Evolutionary conservation across 2,329 filamentous ascomycete genomes (phyloP), one percentile per base, ranked within the genome.

Genomic region (Lachnellula cervina): DNA sequence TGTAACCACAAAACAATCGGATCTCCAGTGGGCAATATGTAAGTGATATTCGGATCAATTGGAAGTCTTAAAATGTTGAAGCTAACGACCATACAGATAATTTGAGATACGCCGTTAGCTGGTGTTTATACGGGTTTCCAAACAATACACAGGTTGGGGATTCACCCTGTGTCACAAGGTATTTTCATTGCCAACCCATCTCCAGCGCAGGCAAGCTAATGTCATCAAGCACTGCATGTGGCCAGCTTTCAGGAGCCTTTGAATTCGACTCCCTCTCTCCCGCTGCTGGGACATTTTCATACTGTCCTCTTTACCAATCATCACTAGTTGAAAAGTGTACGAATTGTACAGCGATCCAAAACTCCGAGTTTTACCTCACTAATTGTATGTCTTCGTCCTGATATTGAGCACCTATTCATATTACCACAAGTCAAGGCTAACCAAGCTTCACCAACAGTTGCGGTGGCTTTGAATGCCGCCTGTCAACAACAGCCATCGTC

Each of bases 21-120:
- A 87, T 62, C 69, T 79, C 11, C 73, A 81, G 60, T 77, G 74
- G 59, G 70, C 77, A 50, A 69, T 86, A 16, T 86, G 82, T 85
- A 70, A 63, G 81, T 73, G 16, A 50, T 25, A 21, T 17, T 28
- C 35, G 25, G 11, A 11, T 38, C 37, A 16, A 25, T n/a, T n/a
- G 19, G 7, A n/a, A 16, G 11, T 37, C 19, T 28, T 8, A 23
- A 28, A 17, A 13, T 13, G 23, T 38, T 17, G 32, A n/a, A 16
- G 34, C 44, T 55, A 34, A 51, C 28, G 19, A 28, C 28, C 34
- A 19, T 1, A 13, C 40, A 84, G 81, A 84, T 60, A 86, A 86
- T 60, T 60, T 84, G 51, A 76, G 83, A 64, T 84, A 77, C 63
- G 74, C 80, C 5, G 60, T 78, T 1, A 78, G 78, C 1, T 77